Conservation (phyloP, 2,329 filamentous ascomycete species). For the Pseudocercospora cruenta region DNA sequence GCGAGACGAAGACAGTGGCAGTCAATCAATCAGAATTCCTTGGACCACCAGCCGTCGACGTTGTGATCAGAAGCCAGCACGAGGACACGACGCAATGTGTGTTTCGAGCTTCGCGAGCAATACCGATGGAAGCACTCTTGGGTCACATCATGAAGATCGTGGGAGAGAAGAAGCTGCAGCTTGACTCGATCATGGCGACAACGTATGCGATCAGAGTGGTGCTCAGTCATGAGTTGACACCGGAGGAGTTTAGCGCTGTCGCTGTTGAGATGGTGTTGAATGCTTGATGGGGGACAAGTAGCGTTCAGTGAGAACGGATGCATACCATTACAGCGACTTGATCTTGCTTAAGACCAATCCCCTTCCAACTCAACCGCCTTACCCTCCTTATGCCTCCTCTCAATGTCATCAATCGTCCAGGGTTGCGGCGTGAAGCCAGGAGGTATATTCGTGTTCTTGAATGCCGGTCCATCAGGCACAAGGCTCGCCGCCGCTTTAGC, state of each 20-base stretch:
- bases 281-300: background rate
- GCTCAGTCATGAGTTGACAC: background rate
- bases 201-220: background rate
- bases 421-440: conserved; percentile 16
- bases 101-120: background rate
- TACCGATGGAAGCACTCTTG: background rate
- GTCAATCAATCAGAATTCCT: background rate
- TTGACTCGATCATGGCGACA: background rate
- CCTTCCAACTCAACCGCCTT: conserved; percentile 24
- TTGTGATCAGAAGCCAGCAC: background rate
- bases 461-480: conserved; percentile 12
- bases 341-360: conserved; percentile 20
- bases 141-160: background rate
- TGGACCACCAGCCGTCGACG: background rate
- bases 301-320: background rate
- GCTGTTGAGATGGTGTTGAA: background rate
- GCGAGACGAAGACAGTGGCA: background rate
- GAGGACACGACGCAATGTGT: background rate
- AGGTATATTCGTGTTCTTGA: conserved; percentile 30
- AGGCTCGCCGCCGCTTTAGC: conserved; percentile 19
- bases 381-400: conserved; percentile 23
- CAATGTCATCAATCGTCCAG: conserved; percentile 28
- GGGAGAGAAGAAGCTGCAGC: background rate
- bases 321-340: background rate
- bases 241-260: background rate